Evolutionary conservation across 2,329 filamentous ascomycete species (phyloP).

Genomic region (Lasiodiplodia citricola): DNA sequence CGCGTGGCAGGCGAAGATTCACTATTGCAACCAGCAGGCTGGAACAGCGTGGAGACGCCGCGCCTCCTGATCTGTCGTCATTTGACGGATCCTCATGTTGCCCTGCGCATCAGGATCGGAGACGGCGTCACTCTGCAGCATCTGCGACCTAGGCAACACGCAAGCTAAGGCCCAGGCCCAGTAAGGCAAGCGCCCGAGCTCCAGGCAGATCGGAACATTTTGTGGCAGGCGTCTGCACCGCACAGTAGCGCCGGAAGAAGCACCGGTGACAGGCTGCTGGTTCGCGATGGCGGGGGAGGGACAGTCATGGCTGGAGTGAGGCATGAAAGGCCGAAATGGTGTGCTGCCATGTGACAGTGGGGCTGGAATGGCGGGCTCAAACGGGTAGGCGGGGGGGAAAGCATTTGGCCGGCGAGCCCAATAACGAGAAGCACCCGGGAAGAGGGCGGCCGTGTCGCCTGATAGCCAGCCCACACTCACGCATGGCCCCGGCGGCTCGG

Average conservation of each 20-base stretch:
- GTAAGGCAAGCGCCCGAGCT: neutral
- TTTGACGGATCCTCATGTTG: constrained; percentile 18
- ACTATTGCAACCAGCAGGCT: neutral
- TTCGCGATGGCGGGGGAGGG: neutral
- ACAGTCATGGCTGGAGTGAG: neutral
- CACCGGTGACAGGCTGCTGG: neutral
- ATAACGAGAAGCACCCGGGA: neutral
- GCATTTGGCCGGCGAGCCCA: neutral
- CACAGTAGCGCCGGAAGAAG: constrained; percentile 16
- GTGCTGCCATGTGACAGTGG: constrained; percentile 22
- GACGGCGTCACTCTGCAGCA: constrained; percentile 7
- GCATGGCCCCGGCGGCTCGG: constrained; percentile 9
- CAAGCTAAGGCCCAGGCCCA: neutral
- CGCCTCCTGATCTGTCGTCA: constrained; percentile 21
- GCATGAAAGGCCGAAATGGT: constrained; percentile 6
- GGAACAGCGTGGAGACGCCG: constrained; percentile 1
- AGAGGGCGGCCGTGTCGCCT: constrained; percentile 11
- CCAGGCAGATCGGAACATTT: neutral
- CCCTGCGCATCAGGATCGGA: constrained; percentile 10
- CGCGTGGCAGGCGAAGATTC: constrained; percentile 10
- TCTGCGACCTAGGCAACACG: neutral
- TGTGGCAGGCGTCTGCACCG: neutral
- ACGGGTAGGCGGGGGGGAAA: constrained; percentile 10
- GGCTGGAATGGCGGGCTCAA: constrained; percentile 7
- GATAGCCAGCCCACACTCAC: constrained; percentile 14